Percentiles rank a stretch among this genome's conserved stretches.
Conservation (phyloP, 192 early-diverging fungal species). For the Coemansia sp. region DNA sequence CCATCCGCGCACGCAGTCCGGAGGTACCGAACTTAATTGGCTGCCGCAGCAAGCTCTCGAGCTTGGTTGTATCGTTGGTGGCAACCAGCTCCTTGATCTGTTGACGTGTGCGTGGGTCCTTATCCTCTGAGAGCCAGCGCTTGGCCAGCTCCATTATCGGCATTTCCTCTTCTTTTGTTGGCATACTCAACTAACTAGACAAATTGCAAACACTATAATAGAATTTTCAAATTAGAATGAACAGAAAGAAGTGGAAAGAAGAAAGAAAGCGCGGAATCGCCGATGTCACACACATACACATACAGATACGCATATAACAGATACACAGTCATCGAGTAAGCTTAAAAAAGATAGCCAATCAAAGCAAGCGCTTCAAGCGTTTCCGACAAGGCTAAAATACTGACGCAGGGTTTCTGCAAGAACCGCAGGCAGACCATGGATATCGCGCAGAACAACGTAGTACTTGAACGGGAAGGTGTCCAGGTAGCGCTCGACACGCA, state of each 20-base stretch:
- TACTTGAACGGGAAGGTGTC: constrained; percentile 99
- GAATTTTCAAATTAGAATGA: not conserved
- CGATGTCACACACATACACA: too few relatives aligned
- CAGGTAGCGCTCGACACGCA: constrained; percentile 82
- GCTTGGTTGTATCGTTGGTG: constrained; percentile 14
- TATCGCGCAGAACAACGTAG: constrained; percentile 88
- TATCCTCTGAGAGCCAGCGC: constrained; percentile 51
- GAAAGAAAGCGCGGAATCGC: too few relatives aligned
- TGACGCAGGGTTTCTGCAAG: constrained; percentile 93
- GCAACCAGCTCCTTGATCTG: constrained; percentile 44
- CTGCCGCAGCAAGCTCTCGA: constrained; percentile 38
- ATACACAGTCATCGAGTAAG: too few relatives aligned
- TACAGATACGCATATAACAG: too few relatives aligned
- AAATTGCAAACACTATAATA: too few relatives aligned
- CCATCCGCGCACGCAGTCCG: constrained; percentile 89
- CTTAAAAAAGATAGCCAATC: not conserved
- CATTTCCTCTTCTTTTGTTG: not conserved
- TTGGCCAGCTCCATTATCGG: constrained; percentile 27
- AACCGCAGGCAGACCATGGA: constrained; percentile 83
- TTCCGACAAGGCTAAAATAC: constrained; percentile 85
- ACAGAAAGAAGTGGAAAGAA: not conserved
- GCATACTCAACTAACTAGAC: too few relatives aligned
- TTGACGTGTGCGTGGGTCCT: constrained; percentile 43
- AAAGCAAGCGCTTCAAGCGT: constrained; percentile 28
- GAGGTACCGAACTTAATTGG: constrained; percentile 86